Conservation (phyloP, 1,284 basidiomycete species). For the Schizophyllum amplum region DNA sequence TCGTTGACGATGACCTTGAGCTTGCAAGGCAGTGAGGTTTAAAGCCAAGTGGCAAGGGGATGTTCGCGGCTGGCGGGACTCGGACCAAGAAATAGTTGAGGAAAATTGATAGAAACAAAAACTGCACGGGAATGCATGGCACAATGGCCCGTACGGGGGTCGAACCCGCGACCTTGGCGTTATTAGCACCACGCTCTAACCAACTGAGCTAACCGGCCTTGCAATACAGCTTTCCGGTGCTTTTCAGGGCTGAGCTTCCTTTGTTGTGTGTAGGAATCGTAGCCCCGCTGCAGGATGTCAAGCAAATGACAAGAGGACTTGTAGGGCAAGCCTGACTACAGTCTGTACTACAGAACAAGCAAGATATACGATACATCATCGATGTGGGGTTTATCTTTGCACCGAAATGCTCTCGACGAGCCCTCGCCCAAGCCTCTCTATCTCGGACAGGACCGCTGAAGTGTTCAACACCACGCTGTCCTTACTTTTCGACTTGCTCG, state of each 20-base stretch:
- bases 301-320: not conserved
- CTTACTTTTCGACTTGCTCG: not conserved
- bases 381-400: no score
- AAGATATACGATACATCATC: not conserved
- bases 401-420: conserved; percentile 48
- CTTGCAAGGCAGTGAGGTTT: no score
- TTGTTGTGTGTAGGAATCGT: no score
- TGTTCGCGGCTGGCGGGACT: no score
- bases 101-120: no score
- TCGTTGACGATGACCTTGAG: no score
- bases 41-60: no score
- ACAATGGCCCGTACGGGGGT: not conserved
- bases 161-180: not conserved
- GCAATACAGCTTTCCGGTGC: no score
- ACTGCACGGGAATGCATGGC: no score
- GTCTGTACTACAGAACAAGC: not conserved
- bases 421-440: conserved; percentile 71
- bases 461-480: not conserved
- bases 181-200: not conserved
- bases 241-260: no score
- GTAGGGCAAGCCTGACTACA: not conserved
- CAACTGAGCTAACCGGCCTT: not conserved
- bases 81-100: no score
- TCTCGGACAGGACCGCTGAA: conserved; percentile 14
- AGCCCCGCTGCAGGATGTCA: not conserved